phyloP scores from a whole-genome alignment of 306 rosid species.

The Cicer chorassanicum region DNA sequence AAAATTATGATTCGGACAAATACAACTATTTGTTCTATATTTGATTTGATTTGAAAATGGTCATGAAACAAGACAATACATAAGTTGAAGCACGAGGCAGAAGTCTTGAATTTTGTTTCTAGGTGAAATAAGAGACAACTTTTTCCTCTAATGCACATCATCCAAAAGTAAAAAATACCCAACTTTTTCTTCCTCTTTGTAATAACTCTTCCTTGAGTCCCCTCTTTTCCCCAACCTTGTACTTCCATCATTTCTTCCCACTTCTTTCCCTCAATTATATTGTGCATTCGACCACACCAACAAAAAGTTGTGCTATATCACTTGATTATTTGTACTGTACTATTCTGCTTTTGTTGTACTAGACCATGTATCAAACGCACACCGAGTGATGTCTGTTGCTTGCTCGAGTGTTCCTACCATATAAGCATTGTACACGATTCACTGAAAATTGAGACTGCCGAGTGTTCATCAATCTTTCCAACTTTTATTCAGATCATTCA shows the following conservation, averaged over 20 bases:
- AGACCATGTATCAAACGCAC: constrained; percentile 5
- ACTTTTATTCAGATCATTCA: constrained; percentile 11
- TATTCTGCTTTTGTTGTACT: not conserved
- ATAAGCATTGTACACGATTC: not conserved
- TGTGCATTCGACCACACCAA: not conserved
- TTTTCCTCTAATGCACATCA: constrained; percentile 13
- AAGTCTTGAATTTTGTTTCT: constrained; percentile 9
- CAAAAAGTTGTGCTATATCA: not conserved
- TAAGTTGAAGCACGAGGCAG: not conserved
- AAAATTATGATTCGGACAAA: not conserved
- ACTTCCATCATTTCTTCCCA: not conserved
- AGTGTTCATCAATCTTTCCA: not conserved
- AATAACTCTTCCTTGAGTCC: not conserved
- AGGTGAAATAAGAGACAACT: constrained; percentile 8
- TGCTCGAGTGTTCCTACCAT: not conserved
- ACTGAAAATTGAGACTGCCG: not conserved
- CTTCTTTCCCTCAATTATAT: not conserved
- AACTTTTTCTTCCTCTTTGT: constrained; percentile 2
- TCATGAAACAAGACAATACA: constrained; percentile 1
- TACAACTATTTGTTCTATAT: not conserved
- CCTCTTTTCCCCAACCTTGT: not conserved
- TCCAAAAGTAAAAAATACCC: constrained; percentile 5
- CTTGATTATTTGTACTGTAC: not conserved
- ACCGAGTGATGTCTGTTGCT: not conserved
- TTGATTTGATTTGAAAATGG: constrained; percentile 7